These are phyloP conservation scores for Cystobasidiaceae sp. DNA, from an alignment of 1,284 basidiomycete genomes.

Conservation along the genomic window DNA sequence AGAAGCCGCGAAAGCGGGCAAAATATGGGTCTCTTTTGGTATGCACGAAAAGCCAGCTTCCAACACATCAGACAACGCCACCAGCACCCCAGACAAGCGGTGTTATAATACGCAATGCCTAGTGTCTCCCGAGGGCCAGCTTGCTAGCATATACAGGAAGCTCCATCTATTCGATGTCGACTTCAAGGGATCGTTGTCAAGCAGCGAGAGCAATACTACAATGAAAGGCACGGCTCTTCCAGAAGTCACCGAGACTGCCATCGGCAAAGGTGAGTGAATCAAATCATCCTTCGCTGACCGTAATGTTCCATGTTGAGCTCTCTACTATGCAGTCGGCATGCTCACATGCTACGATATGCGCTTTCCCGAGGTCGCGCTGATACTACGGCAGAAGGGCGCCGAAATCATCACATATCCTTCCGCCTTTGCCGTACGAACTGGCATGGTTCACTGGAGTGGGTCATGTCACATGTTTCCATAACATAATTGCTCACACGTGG, in stretches of 20 bases:
- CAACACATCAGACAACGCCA: conserved; percentile 11
- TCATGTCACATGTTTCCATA: no score
- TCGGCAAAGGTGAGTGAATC: conserved; percentile 46
- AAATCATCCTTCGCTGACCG: no score
- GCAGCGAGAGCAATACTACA: conserved; percentile 46
- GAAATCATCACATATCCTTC: conserved; percentile 52
- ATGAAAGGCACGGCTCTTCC: conserved; percentile 47
- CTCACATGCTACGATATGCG: conserved; percentile 55
- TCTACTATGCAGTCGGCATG: conserved; percentile 39
- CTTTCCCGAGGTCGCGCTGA: conserved; percentile 52
- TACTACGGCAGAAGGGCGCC: conserved; percentile 49
- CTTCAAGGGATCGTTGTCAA: conserved; percentile 45
- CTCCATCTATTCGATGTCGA: conserved; percentile 54
- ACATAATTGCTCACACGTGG: no score
- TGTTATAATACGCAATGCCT: conserved; percentile 53
- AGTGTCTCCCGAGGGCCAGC: conserved; percentile 48
- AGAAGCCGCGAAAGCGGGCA: conserved; percentile 46
- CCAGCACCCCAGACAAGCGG: conserved; percentile 40
- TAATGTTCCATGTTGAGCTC: not conserved
- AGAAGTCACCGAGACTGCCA: conserved; percentile 42
- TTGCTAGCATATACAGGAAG: conserved; percentile 40
- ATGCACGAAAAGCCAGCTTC: conserved; percentile 50
- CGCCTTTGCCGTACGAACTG: conserved; percentile 52
- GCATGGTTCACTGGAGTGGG: conserved; percentile 44
- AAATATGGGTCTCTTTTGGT: conserved; percentile 50